Conservation (phyloP, 129 eudicot species). For the Tagetes erecta region DNA sequence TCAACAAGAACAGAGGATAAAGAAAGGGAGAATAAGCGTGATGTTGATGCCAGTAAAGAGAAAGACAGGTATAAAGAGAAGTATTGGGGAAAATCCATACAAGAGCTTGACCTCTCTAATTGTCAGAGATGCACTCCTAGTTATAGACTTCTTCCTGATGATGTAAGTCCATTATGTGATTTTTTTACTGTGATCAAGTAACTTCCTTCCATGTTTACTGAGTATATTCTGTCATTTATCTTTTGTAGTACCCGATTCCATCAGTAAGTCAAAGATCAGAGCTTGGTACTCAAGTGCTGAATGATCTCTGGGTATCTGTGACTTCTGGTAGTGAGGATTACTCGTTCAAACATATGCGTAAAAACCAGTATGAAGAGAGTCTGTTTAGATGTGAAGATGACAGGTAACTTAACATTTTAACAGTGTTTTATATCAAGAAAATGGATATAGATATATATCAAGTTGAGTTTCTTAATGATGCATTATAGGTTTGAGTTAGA, state of each 20-base stretch:
- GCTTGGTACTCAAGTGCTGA: conserved; percentile 81
- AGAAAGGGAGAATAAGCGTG: conserved; percentile 84
- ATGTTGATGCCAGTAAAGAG: conserved; percentile 69
- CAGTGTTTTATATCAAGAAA: not conserved
- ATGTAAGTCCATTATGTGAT: conserved; percentile 48
- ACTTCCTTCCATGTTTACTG: not conserved
- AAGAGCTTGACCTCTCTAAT: conserved; percentile 89
- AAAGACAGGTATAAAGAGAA: conserved; percentile 74
- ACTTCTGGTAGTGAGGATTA: conserved; percentile 99
- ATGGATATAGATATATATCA: not conserved
- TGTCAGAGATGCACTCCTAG: conserved; percentile 97
- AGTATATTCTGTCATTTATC: not conserved
- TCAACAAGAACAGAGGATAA: conserved; percentile 68
- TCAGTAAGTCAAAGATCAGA: conserved; percentile 92
- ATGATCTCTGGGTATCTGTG: conserved; percentile 98
- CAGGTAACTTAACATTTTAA: conserved; percentile 46
- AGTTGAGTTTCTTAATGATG: conserved; percentile 11
- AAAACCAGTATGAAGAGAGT: conserved; percentile 98
- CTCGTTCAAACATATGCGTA: conserved; percentile 98
- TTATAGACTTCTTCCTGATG: conserved; percentile 96
- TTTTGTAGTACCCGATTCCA: conserved; percentile 86
- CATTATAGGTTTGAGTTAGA: conserved; percentile 83
- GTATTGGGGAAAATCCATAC: conserved; percentile 92
- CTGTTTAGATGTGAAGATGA: conserved; percentile 98
- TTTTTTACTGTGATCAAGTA: conserved; percentile 1